These are phyloP conservation scores for Plasmodium vinckei DNA, from an alignment of 169 alveolate genomes.

Conservation along the genomic window DNA sequence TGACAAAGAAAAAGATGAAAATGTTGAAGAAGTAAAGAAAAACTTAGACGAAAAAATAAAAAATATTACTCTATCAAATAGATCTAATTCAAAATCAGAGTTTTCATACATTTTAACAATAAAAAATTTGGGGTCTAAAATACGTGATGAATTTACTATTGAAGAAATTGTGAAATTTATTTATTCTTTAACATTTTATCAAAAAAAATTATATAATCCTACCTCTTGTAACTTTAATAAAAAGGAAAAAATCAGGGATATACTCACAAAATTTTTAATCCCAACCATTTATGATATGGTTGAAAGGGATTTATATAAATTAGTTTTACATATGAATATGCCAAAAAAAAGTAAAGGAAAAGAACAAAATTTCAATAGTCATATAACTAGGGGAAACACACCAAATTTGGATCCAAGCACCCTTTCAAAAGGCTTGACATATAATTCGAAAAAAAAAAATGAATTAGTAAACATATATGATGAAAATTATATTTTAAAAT, in stretches of 20 bases:
- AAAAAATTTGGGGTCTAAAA: background rate
- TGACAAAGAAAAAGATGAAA: background rate
- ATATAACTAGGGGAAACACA: background rate
- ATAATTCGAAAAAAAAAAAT: background rate
- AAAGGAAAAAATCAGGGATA: background rate
- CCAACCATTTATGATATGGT: no score
- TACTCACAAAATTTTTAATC: no score
- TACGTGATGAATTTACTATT: background rate
- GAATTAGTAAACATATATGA: background rate
- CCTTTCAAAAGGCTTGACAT: background rate
- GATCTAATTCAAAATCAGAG: background rate
- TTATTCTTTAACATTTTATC: slow-evolving; percentile 19
- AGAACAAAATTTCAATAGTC: background rate
- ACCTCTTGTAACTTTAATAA: background rate
- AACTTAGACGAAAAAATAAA: background rate
- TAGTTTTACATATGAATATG: no score
- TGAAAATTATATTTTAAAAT: slow-evolving; percentile 8
- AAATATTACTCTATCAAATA: background rate
- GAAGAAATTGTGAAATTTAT: slow-evolving; percentile 34
- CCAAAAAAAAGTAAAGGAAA: background rate
- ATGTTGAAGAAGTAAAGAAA: background rate
- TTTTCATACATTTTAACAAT: slow-evolving; percentile 4
- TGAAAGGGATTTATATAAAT: no score
- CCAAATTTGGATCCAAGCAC: background rate
- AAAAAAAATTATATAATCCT: background rate